Base-by-base conservation (phyloP, 225 moss, liverwort and hornwort species). In the Marchantia polymorpha region DNA sequence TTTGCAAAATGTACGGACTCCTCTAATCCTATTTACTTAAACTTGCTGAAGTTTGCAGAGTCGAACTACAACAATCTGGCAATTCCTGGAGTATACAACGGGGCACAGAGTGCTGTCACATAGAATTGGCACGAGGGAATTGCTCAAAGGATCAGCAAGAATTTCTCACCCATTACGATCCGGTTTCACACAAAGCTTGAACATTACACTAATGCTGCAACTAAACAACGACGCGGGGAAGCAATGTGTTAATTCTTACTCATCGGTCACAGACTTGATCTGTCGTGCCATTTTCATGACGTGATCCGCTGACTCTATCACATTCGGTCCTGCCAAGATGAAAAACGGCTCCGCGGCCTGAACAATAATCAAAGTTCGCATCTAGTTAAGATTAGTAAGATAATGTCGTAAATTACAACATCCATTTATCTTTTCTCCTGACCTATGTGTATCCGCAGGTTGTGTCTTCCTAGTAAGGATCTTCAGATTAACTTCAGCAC, bases 241-340 rank as follows among this genome's bases (percentile, higher is more conserved):
- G 0, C 3, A 50, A 9, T 12, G 50, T 51, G 23, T 1, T 0
- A 7, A 15, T n/a, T 78, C 88, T 82, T 70, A 89, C 82, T 92
- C 86, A 59, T 99, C 99, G 8, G 95, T 92, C 51, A 99, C 93
- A 65, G 86, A 87, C 80, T 95, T 95, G 12, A 99, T 99, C 81
- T 93, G 99, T 47, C 99, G 90, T 61, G 99, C 99, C 99, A 99
- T 93, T 61, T 95, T 99, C 79, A 99, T 64, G 49, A 88, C 82
- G 79, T 99, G 99, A 69, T 91, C 88, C 8, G 77, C 77, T 0
- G 99, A 99, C 70, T 99, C 95, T 56, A 99, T 95, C 75, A 99
- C 93, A 79, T 99, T 99, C 10, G 99, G 99, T 29, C 99, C 99
- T 17, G 99, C 99, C 83, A 99, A 89, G 0, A 95, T 84, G 77